Conservation (phyloP, 1,139 yeast species). For the Yarrowia galli region DNA sequence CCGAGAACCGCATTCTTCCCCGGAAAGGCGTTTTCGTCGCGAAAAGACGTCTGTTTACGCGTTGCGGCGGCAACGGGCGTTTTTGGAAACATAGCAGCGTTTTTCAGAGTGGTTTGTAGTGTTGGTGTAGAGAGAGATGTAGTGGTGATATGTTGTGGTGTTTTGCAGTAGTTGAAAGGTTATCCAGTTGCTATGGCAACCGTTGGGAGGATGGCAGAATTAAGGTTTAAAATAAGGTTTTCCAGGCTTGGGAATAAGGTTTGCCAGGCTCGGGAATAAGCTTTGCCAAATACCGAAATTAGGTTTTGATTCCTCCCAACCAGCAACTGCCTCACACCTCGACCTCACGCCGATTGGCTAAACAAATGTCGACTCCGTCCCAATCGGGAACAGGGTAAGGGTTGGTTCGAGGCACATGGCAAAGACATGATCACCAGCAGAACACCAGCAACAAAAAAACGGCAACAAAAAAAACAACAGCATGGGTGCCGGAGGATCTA, state of each 20-base stretch:
- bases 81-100: slow-evolving; percentile 23
- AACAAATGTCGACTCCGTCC: not conserved
- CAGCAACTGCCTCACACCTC: not conserved
- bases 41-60: slow-evolving; percentile 30
- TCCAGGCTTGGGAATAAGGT: no score
- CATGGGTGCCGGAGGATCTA: slow-evolving; percentile 44
- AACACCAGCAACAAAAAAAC: no score
- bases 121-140: not conserved
- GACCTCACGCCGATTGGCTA: slow-evolving; percentile 26
- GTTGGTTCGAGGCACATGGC: no score
- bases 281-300: no score
- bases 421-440: no score
- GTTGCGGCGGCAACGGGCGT: slow-evolving; percentile 27
- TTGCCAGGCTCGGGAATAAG: no score
- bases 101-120: no score
- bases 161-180: slow-evolving; percentile 6
- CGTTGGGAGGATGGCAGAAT: no score
- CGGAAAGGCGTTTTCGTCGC: slow-evolving; percentile 25
- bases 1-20: not conserved
- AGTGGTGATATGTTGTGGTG: slow-evolving; percentile 27
- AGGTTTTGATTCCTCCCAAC: no score
- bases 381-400: slow-evolving; percentile 6
- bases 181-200: no score
- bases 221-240: no score
- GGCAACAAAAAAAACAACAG: no score